These are phyloP conservation scores for Acanthamoeba royreba DNA, from an alignment of 208 protist genomes.

Conservation along the genomic window DNA sequence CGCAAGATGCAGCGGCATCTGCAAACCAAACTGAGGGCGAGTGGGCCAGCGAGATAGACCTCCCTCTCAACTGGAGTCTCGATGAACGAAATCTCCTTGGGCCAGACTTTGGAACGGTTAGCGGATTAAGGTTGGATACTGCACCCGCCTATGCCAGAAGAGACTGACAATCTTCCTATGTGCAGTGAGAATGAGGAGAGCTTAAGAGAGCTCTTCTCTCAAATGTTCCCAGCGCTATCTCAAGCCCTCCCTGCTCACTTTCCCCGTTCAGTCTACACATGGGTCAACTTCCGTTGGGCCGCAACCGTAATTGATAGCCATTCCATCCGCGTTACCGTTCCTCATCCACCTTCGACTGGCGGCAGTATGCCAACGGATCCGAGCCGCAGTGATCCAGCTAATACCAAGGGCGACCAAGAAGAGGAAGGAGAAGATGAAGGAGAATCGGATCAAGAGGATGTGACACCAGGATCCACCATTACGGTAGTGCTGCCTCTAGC, in stretches of 20 bases:
- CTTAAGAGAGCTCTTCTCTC: not conserved
- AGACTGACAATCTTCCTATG: too few species aligned
- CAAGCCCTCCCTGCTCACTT: not conserved
- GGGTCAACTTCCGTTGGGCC: constrained; percentile 8
- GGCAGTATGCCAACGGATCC: too few species aligned
- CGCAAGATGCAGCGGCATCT: not conserved
- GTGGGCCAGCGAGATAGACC: not conserved
- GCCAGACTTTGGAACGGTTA: not conserved
- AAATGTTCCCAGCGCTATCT: not conserved
- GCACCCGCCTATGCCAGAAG: not conserved
- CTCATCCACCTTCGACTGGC: not conserved
- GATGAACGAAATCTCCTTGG: not conserved
- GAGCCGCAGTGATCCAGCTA: too few species aligned
- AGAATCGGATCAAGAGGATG: not conserved
- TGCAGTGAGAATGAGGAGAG: not conserved
- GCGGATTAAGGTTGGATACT: not conserved
- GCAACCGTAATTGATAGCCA: not conserved
- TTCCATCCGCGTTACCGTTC: not conserved
- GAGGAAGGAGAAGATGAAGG: not conserved
- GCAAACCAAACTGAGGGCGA: not conserved
- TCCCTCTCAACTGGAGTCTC: not conserved
- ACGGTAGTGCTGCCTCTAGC: not conserved
- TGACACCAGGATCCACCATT: not conserved
- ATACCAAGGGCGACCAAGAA: not conserved
- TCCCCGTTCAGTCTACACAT: not conserved